Base-by-base conservation (phyloP, 148 eudicot species). In the Nepenthes gracilis region DNA sequence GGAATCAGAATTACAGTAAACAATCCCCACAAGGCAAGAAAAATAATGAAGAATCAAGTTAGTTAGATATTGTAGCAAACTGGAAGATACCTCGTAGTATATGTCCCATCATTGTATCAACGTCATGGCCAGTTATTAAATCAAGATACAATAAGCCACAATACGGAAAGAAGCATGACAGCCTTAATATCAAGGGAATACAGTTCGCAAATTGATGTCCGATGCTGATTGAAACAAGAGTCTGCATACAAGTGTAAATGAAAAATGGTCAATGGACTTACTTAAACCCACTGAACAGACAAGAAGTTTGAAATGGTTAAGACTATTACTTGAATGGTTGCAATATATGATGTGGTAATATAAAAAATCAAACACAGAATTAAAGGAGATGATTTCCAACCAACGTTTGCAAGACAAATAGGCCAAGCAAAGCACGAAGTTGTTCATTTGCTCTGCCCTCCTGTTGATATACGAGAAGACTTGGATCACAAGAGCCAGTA, bases 391-490 rank as follows among this genome's bases (percentile, higher is more conserved):
- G 64, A 64, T 64, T 59, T 14, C 62, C 35, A 43, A 94, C 99
- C 85, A 83, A 76, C 69, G 83, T 70, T 81, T 94, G 81, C 78
- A 94, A 70, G 62, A 86, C 79, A 66, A 71, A 86, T 37, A 89
- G 76, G 68, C 87, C 78, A 63, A 94, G 87, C 60, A 89, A 69
- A 72, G 92, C 81, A 57, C 69, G 68, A 43, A 84, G 79, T 65
- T 73, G 79, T 72, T 71, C 67, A 8, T 72, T 78, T 65, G 75
- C 79, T 66, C 69, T 64, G 56, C 67, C 81, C 57, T 89, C 97
- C 97, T 94, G 81, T 58, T 52, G 32, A 70, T 48, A 50, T 51
- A 71, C 33, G 57, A 70, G 7, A 49, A 54, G 70, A 65, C 45
- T 57, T 35, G 45, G 60, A 43, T 61, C 59, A 58, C 47, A 58